Conservation (phyloP, 768 basidiomycete species). For the Trametes maxima region DNA sequence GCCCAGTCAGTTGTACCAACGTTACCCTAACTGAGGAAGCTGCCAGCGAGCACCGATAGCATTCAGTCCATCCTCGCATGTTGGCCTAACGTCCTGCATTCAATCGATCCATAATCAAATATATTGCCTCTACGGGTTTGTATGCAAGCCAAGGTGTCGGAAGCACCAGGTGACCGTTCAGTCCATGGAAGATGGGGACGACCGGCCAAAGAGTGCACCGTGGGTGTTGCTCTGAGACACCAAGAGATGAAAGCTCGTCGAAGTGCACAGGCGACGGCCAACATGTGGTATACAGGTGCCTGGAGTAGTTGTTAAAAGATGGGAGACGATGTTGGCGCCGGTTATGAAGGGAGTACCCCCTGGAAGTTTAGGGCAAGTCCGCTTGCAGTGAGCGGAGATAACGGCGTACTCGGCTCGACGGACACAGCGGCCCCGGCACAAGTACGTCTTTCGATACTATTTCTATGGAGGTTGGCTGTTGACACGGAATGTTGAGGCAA, state of each 20-base stretch:
- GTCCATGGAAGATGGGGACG: conserved; percentile 48
- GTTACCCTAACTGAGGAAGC: no score
- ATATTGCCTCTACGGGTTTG: no score
- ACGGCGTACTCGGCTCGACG: not conserved
- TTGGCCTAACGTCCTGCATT: no score
- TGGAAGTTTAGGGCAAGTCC: conserved; percentile 50
- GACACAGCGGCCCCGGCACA: not conserved
- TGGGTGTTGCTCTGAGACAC: conserved; percentile 54
- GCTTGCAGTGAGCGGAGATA: not conserved
- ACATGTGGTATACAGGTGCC: conserved; percentile 58
- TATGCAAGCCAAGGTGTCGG: conserved; percentile 35
- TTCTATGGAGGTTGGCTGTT: no score
- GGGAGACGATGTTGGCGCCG: conserved; percentile 22
- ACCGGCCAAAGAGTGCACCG: conserved; percentile 65
- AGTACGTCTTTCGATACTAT: no score
- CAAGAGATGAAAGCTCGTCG: conserved; percentile 57
- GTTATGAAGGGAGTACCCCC: conserved; percentile 14
- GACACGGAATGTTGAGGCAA: not conserved
- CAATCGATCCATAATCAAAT: no score
- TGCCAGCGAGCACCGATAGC: no score
- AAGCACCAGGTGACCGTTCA: conserved; percentile 66
- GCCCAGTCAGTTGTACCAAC: no score
- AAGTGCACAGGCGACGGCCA: conserved; percentile 39
- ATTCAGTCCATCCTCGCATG: no score
- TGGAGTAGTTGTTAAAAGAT: conserved; percentile 71